Percentiles rank a stretch among this genome's conserved stretches.
phyloP scores from a whole-genome alignment of 2,329 filamentous ascomycete species.

The Phialophora chinensis region DNA sequence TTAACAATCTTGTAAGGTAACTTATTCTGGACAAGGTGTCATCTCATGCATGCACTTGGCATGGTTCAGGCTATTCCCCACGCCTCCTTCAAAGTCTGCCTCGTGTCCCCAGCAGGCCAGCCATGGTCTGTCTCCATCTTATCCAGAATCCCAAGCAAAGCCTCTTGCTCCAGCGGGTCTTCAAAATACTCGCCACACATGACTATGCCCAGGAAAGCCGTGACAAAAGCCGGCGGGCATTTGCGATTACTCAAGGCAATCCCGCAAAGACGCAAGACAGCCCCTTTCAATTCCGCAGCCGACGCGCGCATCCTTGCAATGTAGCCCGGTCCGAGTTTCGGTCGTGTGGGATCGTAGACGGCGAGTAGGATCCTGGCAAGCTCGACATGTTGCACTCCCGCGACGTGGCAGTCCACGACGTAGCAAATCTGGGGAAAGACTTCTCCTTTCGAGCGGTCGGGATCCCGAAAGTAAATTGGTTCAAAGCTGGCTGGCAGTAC shows the following conservation, averaged over 20 bases:
- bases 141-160: conserved; percentile 43
- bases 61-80: conserved; percentile 49
- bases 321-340: conserved; percentile 53
- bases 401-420: conserved; percentile 63
- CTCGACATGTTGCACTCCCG: conserved; percentile 66
- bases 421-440: conserved; percentile 66
- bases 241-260: conserved; percentile 64
- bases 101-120: conserved; percentile 58
- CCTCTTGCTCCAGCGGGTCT: conserved; percentile 41
- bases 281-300: conserved; percentile 42
- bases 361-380: conserved; percentile 63
- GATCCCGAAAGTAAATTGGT: conserved; percentile 58
- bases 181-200: conserved; percentile 46
- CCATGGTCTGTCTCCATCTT: conserved; percentile 58
- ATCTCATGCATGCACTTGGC: not conserved
- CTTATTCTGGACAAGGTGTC: too few species aligned
- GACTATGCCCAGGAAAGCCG: conserved; percentile 43
- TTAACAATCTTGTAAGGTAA: too few species aligned
- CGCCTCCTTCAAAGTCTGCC: conserved; percentile 54
- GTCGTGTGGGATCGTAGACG: conserved; percentile 62
- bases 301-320: conserved; percentile 28
- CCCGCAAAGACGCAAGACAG: conserved; percentile 62
- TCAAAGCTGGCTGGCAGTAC: conserved; percentile 57
- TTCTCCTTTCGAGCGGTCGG: conserved; percentile 44
- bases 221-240: conserved; percentile 63